Conservation (phyloP, 2,329 filamentous ascomycete species). For the Teratosphaeria zuluensis region DNA sequence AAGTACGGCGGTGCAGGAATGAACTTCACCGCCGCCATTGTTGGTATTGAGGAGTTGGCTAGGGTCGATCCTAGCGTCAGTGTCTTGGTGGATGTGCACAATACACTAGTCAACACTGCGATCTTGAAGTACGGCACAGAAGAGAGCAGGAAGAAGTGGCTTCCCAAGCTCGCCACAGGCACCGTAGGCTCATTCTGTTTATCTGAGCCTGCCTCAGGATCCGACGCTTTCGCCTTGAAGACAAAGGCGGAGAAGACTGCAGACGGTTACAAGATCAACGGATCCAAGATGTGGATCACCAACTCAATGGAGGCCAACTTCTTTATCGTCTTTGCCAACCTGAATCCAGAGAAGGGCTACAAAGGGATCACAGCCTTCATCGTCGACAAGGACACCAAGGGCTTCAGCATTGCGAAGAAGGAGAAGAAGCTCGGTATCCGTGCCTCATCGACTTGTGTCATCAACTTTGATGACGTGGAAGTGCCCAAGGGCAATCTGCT, state of each 20-base stretch:
- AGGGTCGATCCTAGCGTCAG: conserved; percentile 89
- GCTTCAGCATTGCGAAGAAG: conserved; percentile 96
- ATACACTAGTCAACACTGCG: conserved; percentile 92
- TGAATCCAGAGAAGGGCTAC: conserved; percentile 86
- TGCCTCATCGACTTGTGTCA: conserved; percentile 89
- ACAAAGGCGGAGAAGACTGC: conserved; percentile 80
- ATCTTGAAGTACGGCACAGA: conserved; percentile 75
- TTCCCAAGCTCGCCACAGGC: conserved; percentile 81
- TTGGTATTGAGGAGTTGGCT: conserved; percentile 94
- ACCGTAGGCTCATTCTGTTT: conserved; percentile 53
- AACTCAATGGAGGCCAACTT: conserved; percentile 89
- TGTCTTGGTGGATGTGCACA: conserved; percentile 94
- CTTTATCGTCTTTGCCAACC: conserved; percentile 97
- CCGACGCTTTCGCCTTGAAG: conserved; percentile 88
- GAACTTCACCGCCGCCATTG: conserved; percentile 96
- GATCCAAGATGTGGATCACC: conserved; percentile 99
- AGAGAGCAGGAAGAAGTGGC: conserved; percentile 70
- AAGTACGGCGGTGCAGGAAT: conserved; percentile 94
- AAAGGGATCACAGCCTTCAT: conserved; percentile 95
- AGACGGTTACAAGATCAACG: conserved; percentile 76
- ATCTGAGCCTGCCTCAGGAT: conserved; percentile 58
- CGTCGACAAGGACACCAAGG: conserved; percentile 78
- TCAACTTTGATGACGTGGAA: conserved; percentile 95
- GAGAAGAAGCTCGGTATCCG: conserved; percentile 99
- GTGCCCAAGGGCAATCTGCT: conserved; percentile 81